A percentile compares a stretch with the other conserved stretches of the same genome.
These are phyloP conservation scores for Phytophthora ramorum DNA, from an alignment of 352 stramenopile genomes.

Conservation along the genomic window DNA sequence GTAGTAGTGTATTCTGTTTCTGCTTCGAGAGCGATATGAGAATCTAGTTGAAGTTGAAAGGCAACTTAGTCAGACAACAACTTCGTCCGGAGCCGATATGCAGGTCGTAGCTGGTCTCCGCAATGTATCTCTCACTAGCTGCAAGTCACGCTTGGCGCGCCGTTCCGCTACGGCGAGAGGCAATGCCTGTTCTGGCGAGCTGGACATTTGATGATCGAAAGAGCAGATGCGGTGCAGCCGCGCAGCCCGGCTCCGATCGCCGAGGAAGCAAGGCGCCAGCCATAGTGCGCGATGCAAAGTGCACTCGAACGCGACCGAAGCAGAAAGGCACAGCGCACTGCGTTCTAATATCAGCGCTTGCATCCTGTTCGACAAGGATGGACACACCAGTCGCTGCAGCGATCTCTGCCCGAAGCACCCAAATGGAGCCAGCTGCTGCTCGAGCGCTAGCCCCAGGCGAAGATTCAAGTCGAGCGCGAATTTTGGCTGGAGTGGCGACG, in stretches of 20 bases:
- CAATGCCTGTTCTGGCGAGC: neutral
- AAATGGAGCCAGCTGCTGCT: slow-evolving; percentile 24
- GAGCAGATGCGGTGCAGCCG: slow-evolving; percentile 1
- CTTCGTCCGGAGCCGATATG: no score
- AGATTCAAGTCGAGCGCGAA: slow-evolving; percentile 25
- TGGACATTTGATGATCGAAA: slow-evolving; percentile 18
- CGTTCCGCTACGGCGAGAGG: neutral
- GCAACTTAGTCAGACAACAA: no score
- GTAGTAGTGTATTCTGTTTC: no score
- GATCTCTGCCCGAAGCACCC: slow-evolving; percentile 25
- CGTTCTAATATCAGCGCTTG: slow-evolving; percentile 25
- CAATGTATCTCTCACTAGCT: neutral
- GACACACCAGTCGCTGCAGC: slow-evolving; percentile 1
- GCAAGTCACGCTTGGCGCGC: neutral
- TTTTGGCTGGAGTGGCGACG: slow-evolving; percentile 20
- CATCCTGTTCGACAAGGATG: slow-evolving; percentile 15
- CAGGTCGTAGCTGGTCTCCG: neutral
- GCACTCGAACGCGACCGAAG: slow-evolving; percentile 23
- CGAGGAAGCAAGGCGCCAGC: neutral
- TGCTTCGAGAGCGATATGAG: no score
- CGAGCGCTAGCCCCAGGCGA: slow-evolving; percentile 19
- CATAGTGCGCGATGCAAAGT: slow-evolving; percentile 2
- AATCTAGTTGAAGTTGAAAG: no score
- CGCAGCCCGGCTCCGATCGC: neutral
- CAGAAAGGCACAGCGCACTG: neutral